Percentiles rank a stretch among this genome's conserved stretches.
These are phyloP conservation scores for Cutaneotrichosporon sp. DNA, from an alignment of 1,284 basidiomycete genomes.

Conservation along the genomic window DNA sequence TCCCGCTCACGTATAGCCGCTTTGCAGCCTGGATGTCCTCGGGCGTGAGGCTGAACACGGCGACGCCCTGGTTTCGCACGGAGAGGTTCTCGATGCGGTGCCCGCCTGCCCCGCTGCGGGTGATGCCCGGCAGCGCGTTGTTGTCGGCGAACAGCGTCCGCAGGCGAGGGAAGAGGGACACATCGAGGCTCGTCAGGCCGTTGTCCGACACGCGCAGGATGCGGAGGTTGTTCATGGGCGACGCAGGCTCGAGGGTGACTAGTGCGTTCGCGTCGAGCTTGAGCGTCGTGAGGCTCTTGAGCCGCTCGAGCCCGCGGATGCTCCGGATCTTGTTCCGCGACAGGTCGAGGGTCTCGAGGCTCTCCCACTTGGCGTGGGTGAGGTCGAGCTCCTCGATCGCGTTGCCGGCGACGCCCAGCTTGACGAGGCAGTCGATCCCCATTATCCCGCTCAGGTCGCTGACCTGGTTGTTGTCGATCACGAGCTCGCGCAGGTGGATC, in stretches of 20 bases:
- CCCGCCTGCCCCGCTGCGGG: constrained; percentile 58
- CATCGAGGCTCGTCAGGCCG: constrained; percentile 68
- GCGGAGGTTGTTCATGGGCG: constrained; percentile 67
- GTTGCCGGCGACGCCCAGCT: constrained; percentile 81
- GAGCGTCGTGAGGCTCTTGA: constrained; percentile 67
- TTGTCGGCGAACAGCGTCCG: constrained; percentile 92
- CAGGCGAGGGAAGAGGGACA: constrained; percentile 68
- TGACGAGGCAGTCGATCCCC: constrained; percentile 74
- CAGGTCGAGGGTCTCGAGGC: constrained; percentile 80
- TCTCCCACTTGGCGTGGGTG: constrained; percentile 66
- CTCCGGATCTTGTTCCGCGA: constrained; percentile 71
- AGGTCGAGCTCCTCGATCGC: constrained; percentile 67
- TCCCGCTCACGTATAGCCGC: constrained; percentile 85
- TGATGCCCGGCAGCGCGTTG: constrained; percentile 64
- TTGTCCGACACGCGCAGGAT: constrained; percentile 86
- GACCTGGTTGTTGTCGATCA: constrained; percentile 82
- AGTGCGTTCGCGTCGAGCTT: constrained; percentile 76
- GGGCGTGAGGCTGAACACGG: constrained; percentile 55
- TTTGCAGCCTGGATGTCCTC: constrained; percentile 84
- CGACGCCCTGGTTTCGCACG: constrained; percentile 75
- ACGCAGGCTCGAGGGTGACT: constrained; percentile 28
- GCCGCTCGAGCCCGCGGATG: constrained; percentile 64
- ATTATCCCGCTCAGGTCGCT: constrained; percentile 74
- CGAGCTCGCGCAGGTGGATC: constrained; percentile 81
- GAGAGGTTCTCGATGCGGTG: constrained; percentile 85